These are phyloP conservation scores for Coemansia reversa DNA, from an alignment of 192 early-diverging fungal species.

Conservation along the genomic window DNA sequence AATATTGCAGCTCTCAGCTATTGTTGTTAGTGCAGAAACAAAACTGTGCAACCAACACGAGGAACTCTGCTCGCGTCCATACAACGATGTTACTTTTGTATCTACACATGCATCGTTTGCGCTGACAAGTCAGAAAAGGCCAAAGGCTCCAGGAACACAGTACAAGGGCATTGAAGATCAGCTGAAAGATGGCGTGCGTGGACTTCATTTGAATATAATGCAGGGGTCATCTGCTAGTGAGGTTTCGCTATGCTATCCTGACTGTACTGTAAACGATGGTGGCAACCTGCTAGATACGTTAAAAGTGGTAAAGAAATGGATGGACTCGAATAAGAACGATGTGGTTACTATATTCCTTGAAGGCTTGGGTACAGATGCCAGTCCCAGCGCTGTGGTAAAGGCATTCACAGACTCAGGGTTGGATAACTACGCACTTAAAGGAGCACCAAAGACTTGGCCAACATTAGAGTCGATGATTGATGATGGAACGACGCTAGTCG, in stretches of 20 bases:
- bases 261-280: slow-evolving; percentile 46
- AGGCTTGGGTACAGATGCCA: slow-evolving; percentile 21
- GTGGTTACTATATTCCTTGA: slow-evolving; percentile 53
- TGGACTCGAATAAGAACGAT: slow-evolving; percentile 40
- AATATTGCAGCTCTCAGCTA: slow-evolving; percentile 21
- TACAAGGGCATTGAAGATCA: slow-evolving; percentile 47
- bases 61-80: slow-evolving; percentile 47
- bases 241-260: slow-evolving; percentile 41
- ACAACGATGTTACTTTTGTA: slow-evolving; percentile 41
- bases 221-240: slow-evolving; percentile 27
- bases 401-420: slow-evolving; percentile 36
- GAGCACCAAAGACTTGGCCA: slow-evolving; percentile 38
- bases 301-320: slow-evolving; percentile 37
- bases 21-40: slow-evolving; percentile 11
- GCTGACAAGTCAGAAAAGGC: slow-evolving; percentile 13
- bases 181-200: slow-evolving; percentile 49
- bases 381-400: slow-evolving; percentile 29
- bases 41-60: slow-evolving; percentile 41
- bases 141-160: slow-evolving; percentile 37
- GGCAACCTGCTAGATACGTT: slow-evolving; percentile 36
- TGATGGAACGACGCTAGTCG: slow-evolving; percentile 41
- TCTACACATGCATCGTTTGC: slow-evolving; percentile 52
- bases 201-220: slow-evolving; percentile 44
- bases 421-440: slow-evolving; percentile 36
- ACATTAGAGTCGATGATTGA: slow-evolving; percentile 39